Evolutionary conservation across 768 basidiomycete species (phyloP), one percentile per base, ranked within the genome.

Genomic region (Leccinum disarticulatum): DNA sequence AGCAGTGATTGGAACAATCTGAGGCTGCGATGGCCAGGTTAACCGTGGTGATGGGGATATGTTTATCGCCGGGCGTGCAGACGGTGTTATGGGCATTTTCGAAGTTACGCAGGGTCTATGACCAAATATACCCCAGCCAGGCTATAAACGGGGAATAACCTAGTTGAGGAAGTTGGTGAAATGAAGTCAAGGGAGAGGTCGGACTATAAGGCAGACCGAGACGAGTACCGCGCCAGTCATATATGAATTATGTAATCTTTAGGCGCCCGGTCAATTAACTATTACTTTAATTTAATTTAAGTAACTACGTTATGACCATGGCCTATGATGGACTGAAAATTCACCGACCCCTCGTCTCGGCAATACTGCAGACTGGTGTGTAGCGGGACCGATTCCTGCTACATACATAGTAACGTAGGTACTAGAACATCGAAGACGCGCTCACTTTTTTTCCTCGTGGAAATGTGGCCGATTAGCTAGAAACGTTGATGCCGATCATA

Each of bases 141-240:
- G 9, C 17, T 41, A n/a, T 41, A 41, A 41, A 41, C 6, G 22
- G 6, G 41, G 41, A 51, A 11, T 7, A 11, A 31, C 4, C 41
- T 15, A 25, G 28, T 15, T 13, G 41, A 41, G 41, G 17, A n/a
- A 6, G 35, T 36, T 6, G 35, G 14, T 15, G 14, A 36, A 41
- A 41, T n/a, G 17, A 41, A 41, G 54, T 47, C 62, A 54, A 53
- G 51, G 38, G 46, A 17, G 46, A 17, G 38, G 41, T n/a, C 4
- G 9, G 41, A 41, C 41, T 41, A 41, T 41, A n/a, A 41, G 41
- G 41, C 41, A 49, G 48, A 27, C 48, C 19, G 6, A 1, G 2
- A 4, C 33, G 65, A 66, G 65, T 64, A 66, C 65, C 65, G 15
- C 57, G 56, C 41, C 65, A 46, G 65, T 66, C 19, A 51, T 57